Evolutionary conservation across 495 filamentous ascomycete species (phyloP), one percentile per base, ranked within the genome.

Genomic region (Penicillium cataractarum): DNA sequence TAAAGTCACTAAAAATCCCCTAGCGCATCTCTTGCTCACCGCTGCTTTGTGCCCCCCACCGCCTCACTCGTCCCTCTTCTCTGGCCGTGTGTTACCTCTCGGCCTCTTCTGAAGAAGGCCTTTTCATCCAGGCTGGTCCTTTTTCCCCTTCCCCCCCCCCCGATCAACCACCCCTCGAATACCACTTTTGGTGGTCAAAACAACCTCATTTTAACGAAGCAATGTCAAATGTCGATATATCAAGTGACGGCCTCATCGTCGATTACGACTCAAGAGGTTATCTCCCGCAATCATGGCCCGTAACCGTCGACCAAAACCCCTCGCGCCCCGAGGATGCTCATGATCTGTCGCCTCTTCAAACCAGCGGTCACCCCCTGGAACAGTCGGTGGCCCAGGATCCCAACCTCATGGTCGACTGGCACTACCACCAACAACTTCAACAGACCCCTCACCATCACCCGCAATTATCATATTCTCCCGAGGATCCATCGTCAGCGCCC

Each of bases 361-460:
- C 78, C 68, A 79, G 73, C 77, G 74, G 76, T 76, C 77, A 79
- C 73, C 60, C 75, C 55, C 77, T 78, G 51, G 77, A 82, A 67
- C 76, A 79, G 70, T 72, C 76, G 64, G 71, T 78, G 73, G 66
- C 77, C 67, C 71, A 77, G 32, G 78, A 80, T 64, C 70, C 76
- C 39, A 76, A 75, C 64, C 65, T 84, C 55, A 79, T 83, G 69
- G 73, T 75, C 50, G 78, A 83, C 70, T 83, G 81, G 80, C 78
- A 80, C 59, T 83, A 77, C 64, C 81, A 58, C 29, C 58, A 87
- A 65, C 82, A 81, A 57, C 70, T 83, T 57, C 83, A 83, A 63
- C 80, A 71, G 21, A 53, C 63, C 60, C 61, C 65, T 59, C 69
- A 69, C 24, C 69, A 71, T 19, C 70, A 78, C 51, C 81, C 83